A percentile compares a stretch with the other conserved stretches of the same genome.
phyloP scores from a whole-genome alignment of 2,329 filamentous ascomycete species.

The Paracoccidioides brasiliensis region DNA sequence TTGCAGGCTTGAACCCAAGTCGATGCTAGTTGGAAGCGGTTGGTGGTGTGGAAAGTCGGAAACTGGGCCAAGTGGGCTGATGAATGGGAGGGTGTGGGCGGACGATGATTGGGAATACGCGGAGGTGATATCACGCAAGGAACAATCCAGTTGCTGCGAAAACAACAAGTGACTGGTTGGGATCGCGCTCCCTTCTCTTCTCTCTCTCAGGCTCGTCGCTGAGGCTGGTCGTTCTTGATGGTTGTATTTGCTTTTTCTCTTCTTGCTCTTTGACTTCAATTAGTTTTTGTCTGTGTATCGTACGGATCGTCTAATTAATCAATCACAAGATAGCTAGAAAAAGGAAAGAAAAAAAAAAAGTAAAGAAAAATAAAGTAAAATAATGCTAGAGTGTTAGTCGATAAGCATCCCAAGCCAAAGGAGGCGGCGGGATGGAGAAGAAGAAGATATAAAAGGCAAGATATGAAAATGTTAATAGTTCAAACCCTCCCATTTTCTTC shows the following conservation, averaged over 20 bases:
- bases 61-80: neutral
- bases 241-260: constrained; percentile 1
- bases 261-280: neutral
- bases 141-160: constrained; percentile 1
- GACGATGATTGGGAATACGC: neutral
- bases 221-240: neutral
- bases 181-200: neutral
- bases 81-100: neutral
- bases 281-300: neutral
- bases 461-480: neutral
- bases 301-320: too few species aligned
- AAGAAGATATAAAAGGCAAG: neutral
- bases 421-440: neutral
- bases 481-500: neutral
- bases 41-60: neutral
- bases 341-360: neutral
- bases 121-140: neutral
- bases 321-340: neutral
- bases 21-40: too few species aligned
- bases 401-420: neutral
- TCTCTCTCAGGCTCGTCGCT: neutral
- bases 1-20: neutral
- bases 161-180: neutral
- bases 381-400: neutral
- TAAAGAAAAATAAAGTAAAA: neutral